Evolutionary conservation across 2,329 filamentous ascomycete species (phyloP).

Genomic region (Neopestalotiopsis sp.): DNA sequence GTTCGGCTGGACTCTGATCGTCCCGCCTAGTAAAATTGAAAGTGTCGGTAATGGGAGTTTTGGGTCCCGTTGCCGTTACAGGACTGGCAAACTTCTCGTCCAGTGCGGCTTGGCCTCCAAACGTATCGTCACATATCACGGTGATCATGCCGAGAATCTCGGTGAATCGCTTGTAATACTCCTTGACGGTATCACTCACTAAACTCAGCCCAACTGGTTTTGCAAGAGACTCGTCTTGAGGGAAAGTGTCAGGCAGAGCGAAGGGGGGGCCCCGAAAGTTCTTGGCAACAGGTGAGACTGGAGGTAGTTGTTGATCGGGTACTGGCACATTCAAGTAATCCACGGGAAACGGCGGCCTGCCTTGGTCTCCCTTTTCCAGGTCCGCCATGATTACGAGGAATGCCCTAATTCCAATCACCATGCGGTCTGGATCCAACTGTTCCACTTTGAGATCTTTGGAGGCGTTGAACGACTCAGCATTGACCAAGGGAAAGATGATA

Average conservation of each 20-base stretch:
- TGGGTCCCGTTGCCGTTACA: conserved; percentile 65
- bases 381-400: conserved; percentile 94
- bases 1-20: conserved; percentile 75
- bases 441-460: conserved; percentile 83
- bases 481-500: conserved; percentile 94
- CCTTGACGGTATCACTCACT: conserved; percentile 77
- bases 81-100: conserved; percentile 93
- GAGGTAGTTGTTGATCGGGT: conserved; percentile 47
- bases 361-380: conserved; percentile 80
- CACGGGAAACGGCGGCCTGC: conserved; percentile 82
- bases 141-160: conserved; percentile 96
- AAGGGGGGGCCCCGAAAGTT: conserved; percentile 37
- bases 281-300: conserved; percentile 54
- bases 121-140: conserved; percentile 94
- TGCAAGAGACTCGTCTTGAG: conserved; percentile 69
- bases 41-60: conserved; percentile 92
- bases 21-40: conserved; percentile 90
- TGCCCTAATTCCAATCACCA: conserved; percentile 95
- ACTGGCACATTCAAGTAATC: conserved; percentile 52
- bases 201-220: conserved; percentile 64
- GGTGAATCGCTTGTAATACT: conserved; percentile 90
- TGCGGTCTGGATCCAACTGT: conserved; percentile 91
- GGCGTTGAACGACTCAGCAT: conserved; percentile 83
- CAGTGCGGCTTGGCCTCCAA: conserved; percentile 91
- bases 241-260: conserved; percentile 30